These are phyloP conservation scores for Chrysophaeum taylorii DNA, from an alignment of 352 stramenopile genomes.

Conservation along the genomic window DNA sequence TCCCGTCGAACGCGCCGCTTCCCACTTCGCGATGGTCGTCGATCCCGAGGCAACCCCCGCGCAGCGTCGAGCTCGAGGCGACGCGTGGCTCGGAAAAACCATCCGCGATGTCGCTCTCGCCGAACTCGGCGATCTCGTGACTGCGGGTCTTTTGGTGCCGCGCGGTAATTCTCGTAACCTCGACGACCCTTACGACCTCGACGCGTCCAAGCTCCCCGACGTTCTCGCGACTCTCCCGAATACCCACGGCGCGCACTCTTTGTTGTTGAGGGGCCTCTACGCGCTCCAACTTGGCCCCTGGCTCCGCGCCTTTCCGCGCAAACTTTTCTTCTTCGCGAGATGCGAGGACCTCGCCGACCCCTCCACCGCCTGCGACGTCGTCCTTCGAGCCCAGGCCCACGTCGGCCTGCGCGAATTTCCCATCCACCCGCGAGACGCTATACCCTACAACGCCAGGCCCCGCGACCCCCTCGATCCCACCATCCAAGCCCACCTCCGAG, in stretches of 20 bases:
- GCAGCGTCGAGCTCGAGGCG: slow-evolving; percentile 64
- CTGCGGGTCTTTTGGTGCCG: background rate
- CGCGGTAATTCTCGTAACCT: background rate
- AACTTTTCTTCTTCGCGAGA: slow-evolving; percentile 79
- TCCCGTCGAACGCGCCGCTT: slow-evolving; percentile 73
- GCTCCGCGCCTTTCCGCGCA: slow-evolving; percentile 67
- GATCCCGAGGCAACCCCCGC: slow-evolving; percentile 54
- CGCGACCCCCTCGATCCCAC: slow-evolving; percentile 57
- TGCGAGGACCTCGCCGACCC: slow-evolving; percentile 74
- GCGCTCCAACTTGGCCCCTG: slow-evolving; percentile 80
- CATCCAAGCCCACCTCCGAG: slow-evolving; percentile 40
- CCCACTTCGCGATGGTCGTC: slow-evolving; percentile 83
- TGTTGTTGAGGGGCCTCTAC: slow-evolving; percentile 80
- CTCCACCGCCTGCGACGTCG: background rate
- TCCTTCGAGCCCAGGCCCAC: slow-evolving; percentile 26
- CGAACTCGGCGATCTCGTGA: background rate
- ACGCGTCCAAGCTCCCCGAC: background rate
- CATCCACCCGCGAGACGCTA: slow-evolving; percentile 63
- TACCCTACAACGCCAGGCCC: slow-evolving; percentile 69
- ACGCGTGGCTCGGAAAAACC: slow-evolving; percentile 10
- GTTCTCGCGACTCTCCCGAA: background rate
- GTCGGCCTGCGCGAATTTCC: slow-evolving; percentile 22
- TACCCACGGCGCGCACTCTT: slow-evolving; percentile 57
- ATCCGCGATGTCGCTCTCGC: background rate
- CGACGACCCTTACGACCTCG: background rate